Conservation (phyloP, 2,329 filamentous ascomycete genomes). For the Ascochyta rabiei region DNA sequence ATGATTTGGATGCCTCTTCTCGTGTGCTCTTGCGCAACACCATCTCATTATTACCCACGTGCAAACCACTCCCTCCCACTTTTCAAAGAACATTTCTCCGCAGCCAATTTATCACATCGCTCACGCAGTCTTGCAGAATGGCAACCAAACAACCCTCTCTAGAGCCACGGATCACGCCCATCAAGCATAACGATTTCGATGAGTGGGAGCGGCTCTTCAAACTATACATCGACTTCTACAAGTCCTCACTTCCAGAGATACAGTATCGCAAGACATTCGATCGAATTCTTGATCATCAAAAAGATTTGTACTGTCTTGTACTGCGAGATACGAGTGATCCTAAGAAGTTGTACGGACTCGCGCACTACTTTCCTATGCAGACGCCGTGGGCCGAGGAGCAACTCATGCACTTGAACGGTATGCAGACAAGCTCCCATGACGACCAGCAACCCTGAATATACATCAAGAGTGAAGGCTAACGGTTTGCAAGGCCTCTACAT, state of each 20-base stretch:
- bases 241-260: constrained; percentile 12
- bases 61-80: too few species aligned
- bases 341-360: constrained; percentile 10
- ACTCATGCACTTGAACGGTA: constrained; percentile 18
- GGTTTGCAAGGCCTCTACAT: constrained; percentile 5
- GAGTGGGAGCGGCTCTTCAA: constrained; percentile 17
- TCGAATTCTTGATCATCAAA: constrained; percentile 5
- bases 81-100: too few species aligned
- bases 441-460: neutral
- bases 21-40: neutral
- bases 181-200: constrained; percentile 2
- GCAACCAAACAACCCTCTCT: neutral
- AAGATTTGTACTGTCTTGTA: constrained; percentile 5
- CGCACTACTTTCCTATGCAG: constrained; percentile 16
- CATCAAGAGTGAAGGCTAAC: neutral
- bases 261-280: constrained; percentile 17
- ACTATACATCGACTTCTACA: constrained; percentile 20
- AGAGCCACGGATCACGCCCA: neutral
- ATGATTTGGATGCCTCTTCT: neutral
- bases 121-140: neutral
- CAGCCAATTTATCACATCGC: too few species aligned
- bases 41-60: too few species aligned
- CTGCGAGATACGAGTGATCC: constrained; percentile 7
- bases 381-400: constrained; percentile 17
- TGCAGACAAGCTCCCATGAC: neutral